Percentiles rank a stretch among this genome's conserved stretches.
phyloP scores from a whole-genome alignment of 495 filamentous ascomycete species.

The Hypoxylon fragiforme region DNA sequence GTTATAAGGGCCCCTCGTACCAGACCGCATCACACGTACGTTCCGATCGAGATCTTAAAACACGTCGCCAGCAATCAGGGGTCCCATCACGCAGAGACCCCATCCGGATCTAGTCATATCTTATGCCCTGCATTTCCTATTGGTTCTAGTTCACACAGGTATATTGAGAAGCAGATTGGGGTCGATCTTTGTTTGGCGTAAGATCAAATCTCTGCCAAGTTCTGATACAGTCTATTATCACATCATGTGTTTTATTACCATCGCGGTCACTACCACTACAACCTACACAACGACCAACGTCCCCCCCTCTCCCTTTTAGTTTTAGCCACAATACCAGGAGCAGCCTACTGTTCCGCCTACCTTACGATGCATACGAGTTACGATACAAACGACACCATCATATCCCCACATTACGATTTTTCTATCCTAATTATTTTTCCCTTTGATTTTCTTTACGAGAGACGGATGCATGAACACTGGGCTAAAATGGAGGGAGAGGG shows the following conservation, averaged over 20 bases:
- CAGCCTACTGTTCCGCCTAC: background rate
- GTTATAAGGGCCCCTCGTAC: conserved; percentile 37
- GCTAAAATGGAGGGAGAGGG: background rate
- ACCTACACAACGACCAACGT: background rate
- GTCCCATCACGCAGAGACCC: conserved; percentile 6
- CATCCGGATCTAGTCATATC: conserved; percentile 5
- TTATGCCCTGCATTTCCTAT: too few species aligned
- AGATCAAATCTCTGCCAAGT: background rate
- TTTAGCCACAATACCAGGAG: too few species aligned
- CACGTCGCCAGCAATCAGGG: conserved; percentile 3
- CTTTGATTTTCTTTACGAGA: conserved; percentile 4
- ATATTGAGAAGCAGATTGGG: too few species aligned
- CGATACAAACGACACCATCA: conserved; percentile 20
- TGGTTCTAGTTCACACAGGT: too few species aligned
- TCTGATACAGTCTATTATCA: background rate
- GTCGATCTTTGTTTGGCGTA: too few species aligned
- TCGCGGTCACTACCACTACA: background rate
- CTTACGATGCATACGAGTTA: conserved; percentile 32
- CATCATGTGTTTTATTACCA: background rate
- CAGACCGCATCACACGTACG: conserved; percentile 29
- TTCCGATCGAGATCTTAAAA: conserved; percentile 10
- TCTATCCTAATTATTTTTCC: conserved; percentile 11
- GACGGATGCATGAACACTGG: too few species aligned
- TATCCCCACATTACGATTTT: conserved; percentile 24
- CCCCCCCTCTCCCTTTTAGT: background rate